Percentiles rank a stretch among this genome's conserved stretches.
Evolutionary conservation across 2,329 filamentous ascomycete species (phyloP).

Genomic region (Penicillium psychrosexuale): DNA sequence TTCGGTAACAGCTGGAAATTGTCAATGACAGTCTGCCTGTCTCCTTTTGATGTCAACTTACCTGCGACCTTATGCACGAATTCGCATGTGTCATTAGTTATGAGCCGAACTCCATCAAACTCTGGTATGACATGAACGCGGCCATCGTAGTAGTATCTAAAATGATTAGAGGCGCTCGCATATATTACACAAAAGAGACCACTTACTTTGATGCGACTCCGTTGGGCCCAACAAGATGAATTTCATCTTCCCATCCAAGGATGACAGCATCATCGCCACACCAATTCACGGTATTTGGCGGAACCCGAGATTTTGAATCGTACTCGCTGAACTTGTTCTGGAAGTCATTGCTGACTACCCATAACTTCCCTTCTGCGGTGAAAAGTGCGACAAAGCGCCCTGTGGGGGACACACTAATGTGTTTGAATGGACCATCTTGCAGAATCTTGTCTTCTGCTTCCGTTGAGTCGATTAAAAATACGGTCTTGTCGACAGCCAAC

Average conservation of each 20-base stretch:
- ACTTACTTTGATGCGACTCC: slow-evolving; percentile 64
- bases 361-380: slow-evolving; percentile 76
- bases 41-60: slow-evolving; percentile 23
- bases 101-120: slow-evolving; percentile 80
- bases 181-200: background rate
- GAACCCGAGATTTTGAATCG: slow-evolving; percentile 78
- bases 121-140: slow-evolving; percentile 86
- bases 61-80: slow-evolving; percentile 90
- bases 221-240: slow-evolving; percentile 85
- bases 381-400: slow-evolving; percentile 86
- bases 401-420: slow-evolving; percentile 87
- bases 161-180: slow-evolving; percentile 15
- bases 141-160: slow-evolving; percentile 81
- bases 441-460: slow-evolving; percentile 90
- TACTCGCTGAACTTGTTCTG: slow-evolving; percentile 90
- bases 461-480: slow-evolving; percentile 81
- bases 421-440: slow-evolving; percentile 86
- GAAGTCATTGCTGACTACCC: slow-evolving; percentile 94
- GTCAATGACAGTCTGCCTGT: slow-evolving; percentile 2
- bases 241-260: slow-evolving; percentile 95
- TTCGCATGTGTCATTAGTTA: slow-evolving; percentile 94
- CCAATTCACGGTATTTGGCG: slow-evolving; percentile 88
- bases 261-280: slow-evolving; percentile 92
- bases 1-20: slow-evolving; percentile 63
- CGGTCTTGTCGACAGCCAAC: slow-evolving; percentile 76